These are phyloP conservation scores for Durio zibethinus DNA, from an alignment of 345 rosid species.

Conservation along the genomic window DNA sequence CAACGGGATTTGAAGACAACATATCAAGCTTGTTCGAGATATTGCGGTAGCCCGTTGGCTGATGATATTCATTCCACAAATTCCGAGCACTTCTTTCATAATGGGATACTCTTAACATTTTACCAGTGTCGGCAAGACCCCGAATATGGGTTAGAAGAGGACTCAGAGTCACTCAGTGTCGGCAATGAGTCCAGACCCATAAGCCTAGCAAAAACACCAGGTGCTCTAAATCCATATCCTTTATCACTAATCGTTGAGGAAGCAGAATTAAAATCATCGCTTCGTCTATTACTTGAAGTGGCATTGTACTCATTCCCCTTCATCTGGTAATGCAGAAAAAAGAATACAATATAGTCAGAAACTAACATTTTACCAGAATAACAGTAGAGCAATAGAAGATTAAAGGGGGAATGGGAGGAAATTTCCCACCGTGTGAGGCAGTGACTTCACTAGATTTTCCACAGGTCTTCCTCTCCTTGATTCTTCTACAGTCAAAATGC, in stretches of 20 bases:
- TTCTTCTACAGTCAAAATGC: conserved; percentile 32
- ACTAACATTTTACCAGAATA: background rate
- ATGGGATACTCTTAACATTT: conserved; percentile 32
- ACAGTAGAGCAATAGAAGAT: background rate
- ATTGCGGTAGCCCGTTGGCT: conserved; percentile 36
- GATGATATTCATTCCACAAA: conserved; percentile 44
- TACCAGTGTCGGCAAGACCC: conserved; percentile 30
- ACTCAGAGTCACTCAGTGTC: conserved; percentile 37
- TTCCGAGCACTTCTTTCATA: conserved; percentile 25
- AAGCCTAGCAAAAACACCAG: conserved; percentile 90
- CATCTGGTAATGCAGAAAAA: conserved; percentile 30
- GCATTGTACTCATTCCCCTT: conserved; percentile 45
- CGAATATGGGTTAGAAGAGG: conserved; percentile 34
- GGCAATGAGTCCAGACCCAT: conserved; percentile 97
- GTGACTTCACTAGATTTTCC: conserved; percentile 25
- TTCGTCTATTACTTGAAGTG: conserved; percentile 36
- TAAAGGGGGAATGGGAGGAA: background rate
- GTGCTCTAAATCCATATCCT: conserved; percentile 56
- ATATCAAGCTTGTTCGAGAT: conserved; percentile 35
- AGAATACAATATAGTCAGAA: conserved; percentile 17
- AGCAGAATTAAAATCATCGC: conserved; percentile 52
- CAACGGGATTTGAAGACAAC: conserved; percentile 32
- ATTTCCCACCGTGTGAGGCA: conserved; percentile 41
- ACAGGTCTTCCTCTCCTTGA: conserved; percentile 41
- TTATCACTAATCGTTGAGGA: conserved; percentile 74